Percentiles rank a stretch among this genome's conserved stretches.
Evolutionary conservation across 805 yeast genomes (phyloP).

Genomic region (Ogataea chonburiensis): DNA sequence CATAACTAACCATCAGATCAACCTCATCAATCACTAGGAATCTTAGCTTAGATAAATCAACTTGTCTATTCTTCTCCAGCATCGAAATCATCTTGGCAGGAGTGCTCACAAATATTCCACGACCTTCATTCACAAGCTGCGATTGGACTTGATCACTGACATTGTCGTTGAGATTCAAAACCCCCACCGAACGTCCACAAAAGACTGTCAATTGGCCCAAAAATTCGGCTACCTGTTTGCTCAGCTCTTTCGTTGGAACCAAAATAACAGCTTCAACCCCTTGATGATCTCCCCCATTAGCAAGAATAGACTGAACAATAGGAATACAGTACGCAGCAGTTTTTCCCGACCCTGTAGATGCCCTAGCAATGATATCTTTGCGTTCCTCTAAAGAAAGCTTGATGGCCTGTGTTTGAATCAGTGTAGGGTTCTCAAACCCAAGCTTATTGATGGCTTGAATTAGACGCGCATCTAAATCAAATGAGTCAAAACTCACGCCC

Average conservation of each 20-base stretch:
- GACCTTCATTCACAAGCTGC: constrained; percentile 68
- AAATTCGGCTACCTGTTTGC: constrained; percentile 78
- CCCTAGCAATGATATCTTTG: constrained; percentile 90
- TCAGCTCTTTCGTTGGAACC: constrained; percentile 91
- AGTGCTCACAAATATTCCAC: constrained; percentile 82
- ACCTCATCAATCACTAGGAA: constrained; percentile 92
- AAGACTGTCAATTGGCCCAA: constrained; percentile 64
- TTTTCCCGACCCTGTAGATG: constrained; percentile 95
- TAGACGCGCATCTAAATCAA: constrained; percentile 79
- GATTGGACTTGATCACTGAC: constrained; percentile 68
- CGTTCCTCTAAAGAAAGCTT: constrained; percentile 88
- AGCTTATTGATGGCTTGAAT: constrained; percentile 77
- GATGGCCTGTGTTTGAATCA: constrained; percentile 88
- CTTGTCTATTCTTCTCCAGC: constrained; percentile 44
- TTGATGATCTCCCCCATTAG: constrained; percentile 34
- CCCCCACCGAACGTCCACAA: constrained; percentile 64
- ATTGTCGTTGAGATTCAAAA: constrained; percentile 62
- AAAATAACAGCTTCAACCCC: constrained; percentile 61
- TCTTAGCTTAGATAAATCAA: constrained; percentile 56
- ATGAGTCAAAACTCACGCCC: constrained; percentile 65
- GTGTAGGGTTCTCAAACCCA: constrained; percentile 84
- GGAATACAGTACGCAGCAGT: constrained; percentile 91
- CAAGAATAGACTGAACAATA: constrained; percentile 71
- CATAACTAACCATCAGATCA: constrained; percentile 85
- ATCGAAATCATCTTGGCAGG: constrained; percentile 71